These are phyloP conservation scores for Botrytis fabae DNA, from an alignment of 2,329 filamentous ascomycete species.

Conservation along the genomic window DNA sequence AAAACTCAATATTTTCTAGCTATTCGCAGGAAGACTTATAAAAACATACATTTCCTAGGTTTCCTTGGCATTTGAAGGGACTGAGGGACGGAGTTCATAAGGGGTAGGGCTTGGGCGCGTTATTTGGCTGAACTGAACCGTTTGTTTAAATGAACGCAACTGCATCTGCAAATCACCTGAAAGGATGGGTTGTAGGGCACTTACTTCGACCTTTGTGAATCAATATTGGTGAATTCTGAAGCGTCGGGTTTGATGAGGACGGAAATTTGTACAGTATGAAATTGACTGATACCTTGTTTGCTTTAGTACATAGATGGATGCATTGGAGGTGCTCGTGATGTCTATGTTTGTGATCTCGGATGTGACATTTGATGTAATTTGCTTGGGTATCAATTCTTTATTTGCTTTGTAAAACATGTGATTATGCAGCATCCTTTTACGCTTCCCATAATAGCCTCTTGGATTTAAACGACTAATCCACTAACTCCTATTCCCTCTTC, in stretches of 20 bases:
- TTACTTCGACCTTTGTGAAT: background rate
- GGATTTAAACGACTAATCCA: background rate
- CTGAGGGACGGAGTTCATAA: conserved; percentile 1
- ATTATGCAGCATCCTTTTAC: background rate
- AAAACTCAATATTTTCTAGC: background rate
- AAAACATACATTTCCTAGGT: conserved; percentile 12
- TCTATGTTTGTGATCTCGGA: background rate
- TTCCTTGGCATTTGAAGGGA: background rate
- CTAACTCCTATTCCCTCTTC: conserved; percentile 14
- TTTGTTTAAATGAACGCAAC: background rate
- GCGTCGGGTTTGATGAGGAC: background rate
- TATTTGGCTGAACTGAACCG: background rate
- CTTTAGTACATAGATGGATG: background rate
- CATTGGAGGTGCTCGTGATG: background rate
- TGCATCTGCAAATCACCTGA: background rate
- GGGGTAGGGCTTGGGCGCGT: conserved; percentile 9
- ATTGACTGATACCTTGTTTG: background rate
- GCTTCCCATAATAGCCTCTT: background rate
- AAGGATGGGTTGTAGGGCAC: background rate
- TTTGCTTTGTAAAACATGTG: background rate
- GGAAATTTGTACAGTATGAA: conserved; percentile 12
- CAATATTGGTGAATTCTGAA: conserved; percentile 2
- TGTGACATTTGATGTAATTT: conserved; percentile 1
- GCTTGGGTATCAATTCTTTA: conserved; percentile 16
- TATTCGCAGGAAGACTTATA: background rate